Conservation (phyloP, 257 asterid species). For the Gentiana straminea region DNA sequence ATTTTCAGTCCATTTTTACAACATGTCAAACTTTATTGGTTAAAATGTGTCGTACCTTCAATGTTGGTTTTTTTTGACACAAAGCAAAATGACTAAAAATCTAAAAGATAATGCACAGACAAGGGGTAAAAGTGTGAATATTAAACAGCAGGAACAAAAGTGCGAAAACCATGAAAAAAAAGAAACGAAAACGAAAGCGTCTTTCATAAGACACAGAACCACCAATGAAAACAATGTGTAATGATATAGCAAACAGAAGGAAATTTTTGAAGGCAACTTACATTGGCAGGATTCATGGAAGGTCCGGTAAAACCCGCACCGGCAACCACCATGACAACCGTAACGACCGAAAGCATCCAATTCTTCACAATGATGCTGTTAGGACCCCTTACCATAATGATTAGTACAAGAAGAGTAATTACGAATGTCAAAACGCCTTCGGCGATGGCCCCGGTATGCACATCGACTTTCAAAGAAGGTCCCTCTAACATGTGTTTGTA, state of each 20-base stretch:
- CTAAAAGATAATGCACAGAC: too few relatives aligned
- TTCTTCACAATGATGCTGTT: conserved; percentile 41
- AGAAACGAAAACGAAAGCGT: too few relatives aligned
- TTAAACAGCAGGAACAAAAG: too few relatives aligned
- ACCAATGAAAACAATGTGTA: too few relatives aligned
- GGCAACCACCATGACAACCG: conserved; percentile 45
- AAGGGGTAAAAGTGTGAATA: too few relatives aligned
- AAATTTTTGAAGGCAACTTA: conserved; percentile 18
- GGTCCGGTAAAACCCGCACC: conserved; percentile 79
- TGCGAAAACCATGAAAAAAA: too few relatives aligned
- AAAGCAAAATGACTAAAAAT: too few relatives aligned
- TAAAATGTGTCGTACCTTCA: too few relatives aligned
- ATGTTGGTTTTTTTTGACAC: too few relatives aligned
- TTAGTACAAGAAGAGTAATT: conserved; percentile 55
- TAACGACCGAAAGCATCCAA: conserved; percentile 51
- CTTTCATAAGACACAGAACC: too few relatives aligned
- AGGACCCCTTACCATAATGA: conserved; percentile 59
- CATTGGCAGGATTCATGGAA: conserved; percentile 93
- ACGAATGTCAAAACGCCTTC: conserved; percentile 69
- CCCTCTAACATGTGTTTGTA: conserved; percentile 67
- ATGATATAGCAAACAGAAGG: not conserved
- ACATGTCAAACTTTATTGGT: too few relatives aligned
- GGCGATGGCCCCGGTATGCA: conserved; percentile 75
- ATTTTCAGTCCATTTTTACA: too few relatives aligned
- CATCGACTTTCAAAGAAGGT: conserved; percentile 62